phyloP scores from a whole-genome alignment of 2,329 filamentous ascomycete species.

The Diaporthe nobilis region DNA sequence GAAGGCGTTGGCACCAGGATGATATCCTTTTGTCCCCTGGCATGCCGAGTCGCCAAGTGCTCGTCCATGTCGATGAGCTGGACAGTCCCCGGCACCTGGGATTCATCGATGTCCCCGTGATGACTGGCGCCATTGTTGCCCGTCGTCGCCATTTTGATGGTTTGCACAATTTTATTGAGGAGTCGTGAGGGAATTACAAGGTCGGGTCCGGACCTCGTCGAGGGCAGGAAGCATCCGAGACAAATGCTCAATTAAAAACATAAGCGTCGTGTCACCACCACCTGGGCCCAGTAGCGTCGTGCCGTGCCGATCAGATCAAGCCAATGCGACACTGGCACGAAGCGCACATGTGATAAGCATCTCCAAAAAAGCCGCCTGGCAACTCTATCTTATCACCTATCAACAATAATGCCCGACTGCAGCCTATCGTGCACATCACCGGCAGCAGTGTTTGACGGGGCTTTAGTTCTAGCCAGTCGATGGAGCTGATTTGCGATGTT shows the following conservation, averaged over 20 bases:
- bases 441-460: not conserved
- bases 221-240: not conserved
- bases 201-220: not conserved
- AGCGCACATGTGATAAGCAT: slow-evolving; percentile 13
- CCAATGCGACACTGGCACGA: not conserved
- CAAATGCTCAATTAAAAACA: not conserved
- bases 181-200: not conserved
- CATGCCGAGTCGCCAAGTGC: slow-evolving; percentile 48
- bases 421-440: not conserved
- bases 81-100: slow-evolving; percentile 50
- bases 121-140: slow-evolving; percentile 10
- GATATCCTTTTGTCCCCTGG: slow-evolving; percentile 50
- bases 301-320: slow-evolving; percentile 7
- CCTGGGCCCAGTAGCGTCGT: not conserved
- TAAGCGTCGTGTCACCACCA: slow-evolving; percentile 11
- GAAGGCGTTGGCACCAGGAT: slow-evolving; percentile 58
- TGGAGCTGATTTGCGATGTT: not conserved
- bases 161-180: not conserved
- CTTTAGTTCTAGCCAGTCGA: too few species aligned
- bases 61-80: slow-evolving; percentile 51
- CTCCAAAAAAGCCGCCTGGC: slow-evolving; percentile 19
- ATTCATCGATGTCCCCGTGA: slow-evolving; percentile 44
- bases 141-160: slow-evolving; percentile 21
- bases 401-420: slow-evolving; percentile 1
- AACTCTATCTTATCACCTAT: slow-evolving; percentile 27